These are phyloP conservation scores for Leishmania aethiopica DNA, from an alignment of 208 protist species.

Conservation along the genomic window DNA sequence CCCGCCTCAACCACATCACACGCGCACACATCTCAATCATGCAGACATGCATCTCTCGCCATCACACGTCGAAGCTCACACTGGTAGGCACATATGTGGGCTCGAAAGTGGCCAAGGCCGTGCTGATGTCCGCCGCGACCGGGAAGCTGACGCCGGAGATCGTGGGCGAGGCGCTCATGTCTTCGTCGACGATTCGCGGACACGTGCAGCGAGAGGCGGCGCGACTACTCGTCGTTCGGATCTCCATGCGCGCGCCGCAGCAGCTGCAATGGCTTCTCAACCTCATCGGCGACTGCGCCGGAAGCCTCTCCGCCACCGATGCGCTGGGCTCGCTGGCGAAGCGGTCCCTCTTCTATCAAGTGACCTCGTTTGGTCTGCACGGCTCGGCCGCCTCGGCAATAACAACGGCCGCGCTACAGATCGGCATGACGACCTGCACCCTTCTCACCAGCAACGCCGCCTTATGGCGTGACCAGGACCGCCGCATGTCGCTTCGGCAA, in stretches of 20 bases:
- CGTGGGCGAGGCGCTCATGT: conserved; percentile 50
- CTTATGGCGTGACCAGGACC: conserved; percentile 31
- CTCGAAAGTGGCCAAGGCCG: conserved; percentile 34
- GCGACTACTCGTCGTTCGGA: conserved; percentile 41
- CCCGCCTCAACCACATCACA: not conserved
- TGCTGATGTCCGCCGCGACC: conserved; percentile 40
- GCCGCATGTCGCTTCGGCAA: conserved; percentile 43
- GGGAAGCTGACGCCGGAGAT: conserved; percentile 41
- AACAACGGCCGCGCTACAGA: conserved; percentile 48
- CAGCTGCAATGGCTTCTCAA: conserved; percentile 37
- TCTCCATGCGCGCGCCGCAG: conserved; percentile 35
- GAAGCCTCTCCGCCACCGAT: conserved; percentile 23
- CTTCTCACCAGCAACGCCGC: conserved; percentile 41
- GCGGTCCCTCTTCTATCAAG: conserved; percentile 51
- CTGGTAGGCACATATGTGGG: conserved; percentile 43
- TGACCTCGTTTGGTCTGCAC: conserved; percentile 51
- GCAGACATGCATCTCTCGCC: conserved; percentile 19
- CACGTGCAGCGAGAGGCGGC: conserved; percentile 57
- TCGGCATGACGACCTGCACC: conserved; percentile 34
- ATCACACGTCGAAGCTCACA: conserved; percentile 23
- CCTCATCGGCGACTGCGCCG: conserved; percentile 26
- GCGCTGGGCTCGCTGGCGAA: conserved; percentile 41
- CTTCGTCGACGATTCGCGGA: conserved; percentile 42
- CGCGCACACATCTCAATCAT: not conserved
- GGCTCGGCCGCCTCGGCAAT: conserved; percentile 52